Percentiles rank a stretch among this genome's conserved stretches.
phyloP scores from a whole-genome alignment of 352 stramenopile genomes.

The Thraustochytrium striatum region DNA sequence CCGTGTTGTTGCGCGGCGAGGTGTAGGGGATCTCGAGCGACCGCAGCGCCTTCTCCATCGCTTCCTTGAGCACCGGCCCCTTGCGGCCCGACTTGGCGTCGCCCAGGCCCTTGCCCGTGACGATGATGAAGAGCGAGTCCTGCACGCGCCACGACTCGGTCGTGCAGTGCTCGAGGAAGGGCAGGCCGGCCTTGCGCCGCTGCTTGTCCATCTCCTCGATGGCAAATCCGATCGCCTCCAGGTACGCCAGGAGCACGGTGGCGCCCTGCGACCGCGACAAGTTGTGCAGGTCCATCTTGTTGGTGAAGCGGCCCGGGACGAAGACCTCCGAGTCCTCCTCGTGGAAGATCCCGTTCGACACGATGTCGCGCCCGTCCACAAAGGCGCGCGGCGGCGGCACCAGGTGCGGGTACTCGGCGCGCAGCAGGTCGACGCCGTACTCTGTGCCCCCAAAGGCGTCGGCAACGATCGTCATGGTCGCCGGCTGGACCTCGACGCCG shows the following conservation, averaged over 20 bases:
- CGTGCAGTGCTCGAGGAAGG: background rate
- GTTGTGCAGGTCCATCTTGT: constrained; percentile 13
- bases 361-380: background rate
- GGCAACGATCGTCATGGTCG: background rate
- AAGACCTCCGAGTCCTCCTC: background rate
- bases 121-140: constrained; percentile 1
- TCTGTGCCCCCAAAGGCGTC: constrained; percentile 20
- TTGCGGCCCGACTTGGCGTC: background rate
- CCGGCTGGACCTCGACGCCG: constrained; percentile 13
- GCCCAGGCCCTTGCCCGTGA: constrained; percentile 13
- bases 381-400: background rate
- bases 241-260: background rate
- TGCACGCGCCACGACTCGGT: background rate
- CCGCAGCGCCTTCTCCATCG: background rate
- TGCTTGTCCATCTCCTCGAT: background rate
- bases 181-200: too few species aligned
- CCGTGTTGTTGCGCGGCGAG: background rate
- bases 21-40: background rate
- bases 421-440: constrained; percentile 16
- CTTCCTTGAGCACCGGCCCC: background rate
- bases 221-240: constrained; percentile 24
- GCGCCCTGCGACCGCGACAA: background rate
- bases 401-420: constrained; percentile 5
- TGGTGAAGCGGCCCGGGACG: background rate
- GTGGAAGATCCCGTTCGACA: background rate